Conservation (phyloP, 495 filamentous ascomycete species). For the Halenospora varia region DNA sequence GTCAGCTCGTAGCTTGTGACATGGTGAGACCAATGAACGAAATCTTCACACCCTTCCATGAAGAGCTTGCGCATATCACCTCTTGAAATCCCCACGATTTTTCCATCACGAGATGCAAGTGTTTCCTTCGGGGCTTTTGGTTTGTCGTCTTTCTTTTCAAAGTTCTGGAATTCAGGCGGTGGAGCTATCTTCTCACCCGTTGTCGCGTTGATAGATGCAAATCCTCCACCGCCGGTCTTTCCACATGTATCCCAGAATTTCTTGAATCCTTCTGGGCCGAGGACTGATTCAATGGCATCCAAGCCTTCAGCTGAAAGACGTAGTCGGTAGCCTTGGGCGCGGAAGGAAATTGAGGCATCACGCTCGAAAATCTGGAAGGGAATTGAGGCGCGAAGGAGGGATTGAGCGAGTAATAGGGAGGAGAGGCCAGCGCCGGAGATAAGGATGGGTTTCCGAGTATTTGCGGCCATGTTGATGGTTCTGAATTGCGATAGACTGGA, state of each 20-base stretch:
- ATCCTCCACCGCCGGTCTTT: conserved; percentile 43
- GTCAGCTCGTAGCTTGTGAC: conserved; percentile 46
- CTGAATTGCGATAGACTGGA: background rate
- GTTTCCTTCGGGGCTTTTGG: conserved; percentile 3
- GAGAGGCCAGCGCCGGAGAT: conserved; percentile 50
- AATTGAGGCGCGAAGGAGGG: conserved; percentile 38
- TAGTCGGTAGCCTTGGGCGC: conserved; percentile 52
- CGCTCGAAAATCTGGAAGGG: conserved; percentile 51
- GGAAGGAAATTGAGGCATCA: conserved; percentile 43
- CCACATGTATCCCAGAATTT: conserved; percentile 51
- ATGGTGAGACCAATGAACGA: conserved; percentile 41
- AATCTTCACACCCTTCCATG: conserved; percentile 39
- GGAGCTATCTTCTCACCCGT: conserved; percentile 33
- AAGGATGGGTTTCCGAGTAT: conserved; percentile 40
- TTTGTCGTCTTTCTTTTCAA: background rate
- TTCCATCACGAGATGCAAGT: conserved; percentile 40
- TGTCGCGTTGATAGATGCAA: conserved; percentile 37
- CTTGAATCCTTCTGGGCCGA: conserved; percentile 38
- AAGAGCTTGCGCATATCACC: conserved; percentile 48
- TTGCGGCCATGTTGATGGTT: conserved; percentile 15
- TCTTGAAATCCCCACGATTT: conserved; percentile 46
- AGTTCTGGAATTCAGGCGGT: background rate
- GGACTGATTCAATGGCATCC: conserved; percentile 46
- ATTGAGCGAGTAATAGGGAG: conserved; percentile 47
- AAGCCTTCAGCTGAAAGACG: conserved; percentile 47